A percentile compares a stretch with the other conserved stretches of the same genome.
Evolutionary conservation across 2,329 filamentous ascomycete species (phyloP).

Genomic region (Clarireedia hainanense): DNA sequence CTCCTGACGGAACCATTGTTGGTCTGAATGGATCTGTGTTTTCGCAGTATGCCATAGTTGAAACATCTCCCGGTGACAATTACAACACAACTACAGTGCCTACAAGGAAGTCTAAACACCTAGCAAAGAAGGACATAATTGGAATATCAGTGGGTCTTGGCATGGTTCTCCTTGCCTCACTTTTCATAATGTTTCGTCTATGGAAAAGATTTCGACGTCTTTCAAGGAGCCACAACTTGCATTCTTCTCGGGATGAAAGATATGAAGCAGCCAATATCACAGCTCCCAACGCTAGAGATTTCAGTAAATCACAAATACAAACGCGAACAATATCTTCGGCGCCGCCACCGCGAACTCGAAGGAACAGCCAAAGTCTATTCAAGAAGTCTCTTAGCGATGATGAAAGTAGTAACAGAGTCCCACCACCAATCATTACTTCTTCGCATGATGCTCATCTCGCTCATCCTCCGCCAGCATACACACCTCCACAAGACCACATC

Average conservation of each 20-base stretch:
- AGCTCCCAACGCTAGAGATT: slow-evolving; percentile 2
- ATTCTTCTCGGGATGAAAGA: slow-evolving; percentile 1
- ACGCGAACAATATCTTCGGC: neutral
- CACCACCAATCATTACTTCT: neutral
- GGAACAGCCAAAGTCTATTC: neutral
- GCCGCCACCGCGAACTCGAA: neutral
- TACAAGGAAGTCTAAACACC: slow-evolving; percentile 6
- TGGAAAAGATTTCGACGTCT: neutral
- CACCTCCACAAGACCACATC: neutral
- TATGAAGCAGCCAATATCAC: slow-evolving; percentile 5
- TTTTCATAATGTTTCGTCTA: neutral
- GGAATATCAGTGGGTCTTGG: slow-evolving; percentile 20
- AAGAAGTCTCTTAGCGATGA: neutral
- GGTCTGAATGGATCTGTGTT: slow-evolving; percentile 24
- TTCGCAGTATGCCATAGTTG: slow-evolving; percentile 16
- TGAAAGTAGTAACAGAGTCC: neutral
- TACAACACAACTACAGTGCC: slow-evolving; percentile 4
- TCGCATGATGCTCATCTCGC: neutral
- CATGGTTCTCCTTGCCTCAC: slow-evolving; percentile 11
- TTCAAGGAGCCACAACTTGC: neutral
- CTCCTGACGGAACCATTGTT: slow-evolving; percentile 15
- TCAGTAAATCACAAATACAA: neutral
- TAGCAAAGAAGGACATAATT: slow-evolving; percentile 19
- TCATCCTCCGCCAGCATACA: neutral
- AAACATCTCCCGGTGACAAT: slow-evolving; percentile 16